These are phyloP conservation scores for Spatholobus suberectus DNA, from an alignment of 306 rosid species.

Conservation along the genomic window DNA sequence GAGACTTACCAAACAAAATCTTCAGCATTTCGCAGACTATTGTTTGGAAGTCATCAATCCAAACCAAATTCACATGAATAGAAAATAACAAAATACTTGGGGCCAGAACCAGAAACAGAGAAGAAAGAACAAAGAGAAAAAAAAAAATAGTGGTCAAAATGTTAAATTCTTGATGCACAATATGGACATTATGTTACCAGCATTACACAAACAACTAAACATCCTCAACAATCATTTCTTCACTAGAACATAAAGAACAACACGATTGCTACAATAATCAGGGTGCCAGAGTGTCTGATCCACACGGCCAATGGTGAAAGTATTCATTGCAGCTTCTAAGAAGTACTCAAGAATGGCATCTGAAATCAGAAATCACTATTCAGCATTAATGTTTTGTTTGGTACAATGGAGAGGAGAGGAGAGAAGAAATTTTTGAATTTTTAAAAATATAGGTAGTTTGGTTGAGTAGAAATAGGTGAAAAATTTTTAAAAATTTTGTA, in stretches of 20 bases:
- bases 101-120: no score
- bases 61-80: background rate
- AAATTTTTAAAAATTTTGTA: no score
- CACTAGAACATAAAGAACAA: conserved; percentile 72
- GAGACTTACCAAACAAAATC: background rate
- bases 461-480: no score
- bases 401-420: no score
- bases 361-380: conserved; percentile 46
- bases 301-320: conserved; percentile 74
- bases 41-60: background rate
- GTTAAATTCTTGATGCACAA: conserved; percentile 15
- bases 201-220: background rate
- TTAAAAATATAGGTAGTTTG: no score
- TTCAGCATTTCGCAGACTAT: background rate
- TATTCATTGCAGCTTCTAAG: conserved; percentile 70
- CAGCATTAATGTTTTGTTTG: no score
- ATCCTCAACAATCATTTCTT: conserved; percentile 52
- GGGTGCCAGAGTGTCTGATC: conserved; percentile 84
- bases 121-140: background rate
- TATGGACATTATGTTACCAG: background rate
- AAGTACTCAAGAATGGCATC: conserved; percentile 88
- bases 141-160: background rate
- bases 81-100: background rate
- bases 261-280: conserved; percentile 73
- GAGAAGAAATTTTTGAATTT: no score